These are phyloP conservation scores for Neofusicoccum sp. DNA, from an alignment of 2,329 filamentous ascomycete genomes.

Conservation along the genomic window DNA sequence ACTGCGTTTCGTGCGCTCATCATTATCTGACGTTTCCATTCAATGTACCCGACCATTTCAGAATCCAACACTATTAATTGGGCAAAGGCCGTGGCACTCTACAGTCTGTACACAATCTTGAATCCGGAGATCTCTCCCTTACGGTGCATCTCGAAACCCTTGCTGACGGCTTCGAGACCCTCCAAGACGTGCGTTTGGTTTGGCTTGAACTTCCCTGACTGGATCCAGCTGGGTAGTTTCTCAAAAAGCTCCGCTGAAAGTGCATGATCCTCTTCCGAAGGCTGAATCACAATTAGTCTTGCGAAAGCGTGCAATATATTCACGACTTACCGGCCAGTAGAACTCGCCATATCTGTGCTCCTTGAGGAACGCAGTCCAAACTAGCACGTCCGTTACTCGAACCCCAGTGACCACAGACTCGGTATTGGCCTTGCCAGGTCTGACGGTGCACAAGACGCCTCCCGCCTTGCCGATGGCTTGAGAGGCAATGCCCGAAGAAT, in stretches of 20 bases:
- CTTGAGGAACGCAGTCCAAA: conserved; percentile 45
- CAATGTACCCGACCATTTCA: too few relatives aligned
- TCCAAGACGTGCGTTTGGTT: conserved; percentile 32
- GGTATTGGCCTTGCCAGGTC: conserved; percentile 42
- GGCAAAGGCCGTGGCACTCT: conserved; percentile 21
- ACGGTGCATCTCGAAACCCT: conserved; percentile 40
- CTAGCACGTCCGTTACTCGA: conserved; percentile 43
- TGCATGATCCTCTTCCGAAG: conserved; percentile 37
- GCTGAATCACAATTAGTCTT: conserved; percentile 22
- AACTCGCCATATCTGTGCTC: conserved; percentile 38
- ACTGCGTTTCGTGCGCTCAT: too few relatives aligned
- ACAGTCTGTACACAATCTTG: conserved; percentile 40
- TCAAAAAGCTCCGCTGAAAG: conserved; percentile 40
- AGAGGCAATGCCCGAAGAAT: conserved; percentile 36
- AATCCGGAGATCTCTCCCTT: conserved; percentile 41
- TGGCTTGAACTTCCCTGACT: conserved; percentile 36
- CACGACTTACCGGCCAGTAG: conserved; percentile 37
- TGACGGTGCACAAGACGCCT: conserved; percentile 42
- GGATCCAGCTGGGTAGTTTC: conserved; percentile 36
- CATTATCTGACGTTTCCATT: too few relatives aligned
- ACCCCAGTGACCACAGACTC: conserved; percentile 34
- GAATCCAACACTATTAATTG: too few relatives aligned
- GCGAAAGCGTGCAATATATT: too few relatives aligned
- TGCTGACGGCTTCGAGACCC: conserved; percentile 33
- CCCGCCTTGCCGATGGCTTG: conserved; percentile 28